phyloP scores from a whole-genome alignment of 1,284 basidiomycete species.

The Austropuccinia psidii region DNA sequence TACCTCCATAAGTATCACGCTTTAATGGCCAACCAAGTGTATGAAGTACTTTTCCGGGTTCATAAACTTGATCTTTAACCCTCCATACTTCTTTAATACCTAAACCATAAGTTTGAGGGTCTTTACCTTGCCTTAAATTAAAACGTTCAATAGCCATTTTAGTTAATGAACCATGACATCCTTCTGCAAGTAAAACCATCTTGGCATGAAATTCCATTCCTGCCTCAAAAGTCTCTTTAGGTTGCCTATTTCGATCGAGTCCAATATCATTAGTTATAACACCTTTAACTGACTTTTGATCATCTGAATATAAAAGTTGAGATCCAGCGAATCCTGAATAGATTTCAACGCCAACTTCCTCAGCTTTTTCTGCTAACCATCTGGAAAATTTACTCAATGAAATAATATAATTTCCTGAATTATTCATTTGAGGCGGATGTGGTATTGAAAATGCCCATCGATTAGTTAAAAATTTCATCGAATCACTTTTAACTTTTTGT shows the following conservation, averaged over 20 bases:
- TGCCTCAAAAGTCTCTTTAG: slow-evolving; percentile 86
- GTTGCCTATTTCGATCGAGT: slow-evolving; percentile 65
- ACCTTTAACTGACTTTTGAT: slow-evolving; percentile 64
- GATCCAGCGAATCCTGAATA: slow-evolving; percentile 96
- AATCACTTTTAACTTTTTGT: slow-evolving; percentile 68
- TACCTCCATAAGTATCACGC: slow-evolving; percentile 80
- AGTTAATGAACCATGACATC: slow-evolving; percentile 84
- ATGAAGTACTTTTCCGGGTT: slow-evolving; percentile 80
- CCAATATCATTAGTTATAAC: slow-evolving; percentile 94
- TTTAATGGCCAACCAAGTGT: slow-evolving; percentile 90
- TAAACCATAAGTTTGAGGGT: slow-evolving; percentile 93
- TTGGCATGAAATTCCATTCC: slow-evolving; percentile 95
- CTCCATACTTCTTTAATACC: slow-evolving; percentile 98
- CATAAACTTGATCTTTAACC: slow-evolving; percentile 66
- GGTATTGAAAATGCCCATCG: slow-evolving; percentile 72
- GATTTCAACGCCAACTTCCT: slow-evolving; percentile 82
- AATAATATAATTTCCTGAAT: slow-evolving; percentile 87
- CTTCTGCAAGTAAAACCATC: slow-evolving; percentile 90
- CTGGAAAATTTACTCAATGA: slow-evolving; percentile 80
- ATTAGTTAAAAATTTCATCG: slow-evolving; percentile 79
- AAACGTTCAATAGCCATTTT: slow-evolving; percentile 75
- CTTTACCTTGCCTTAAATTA: slow-evolving; percentile 64
- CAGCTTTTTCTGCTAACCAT: slow-evolving; percentile 84
- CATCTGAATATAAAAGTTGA: slow-evolving; percentile 64
- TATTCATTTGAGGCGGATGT: slow-evolving; percentile 95